A percentile compares a stretch with the other conserved stretches of the same genome.
phyloP scores from a whole-genome alignment of 345 rosid genomes.

The Gynandropsis gynandra region DNA sequence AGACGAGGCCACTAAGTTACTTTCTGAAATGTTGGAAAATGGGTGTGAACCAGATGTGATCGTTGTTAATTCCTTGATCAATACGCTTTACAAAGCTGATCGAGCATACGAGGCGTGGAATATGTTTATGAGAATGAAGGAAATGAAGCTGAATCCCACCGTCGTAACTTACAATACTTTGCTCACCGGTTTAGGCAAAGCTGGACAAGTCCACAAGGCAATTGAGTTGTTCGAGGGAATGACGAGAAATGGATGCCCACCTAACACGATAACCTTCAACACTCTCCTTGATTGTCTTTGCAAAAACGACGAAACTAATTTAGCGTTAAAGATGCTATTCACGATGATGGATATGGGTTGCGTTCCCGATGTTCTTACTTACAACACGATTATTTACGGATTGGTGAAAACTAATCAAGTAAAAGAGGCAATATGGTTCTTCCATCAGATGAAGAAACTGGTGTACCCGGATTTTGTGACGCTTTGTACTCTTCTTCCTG shows the following conservation, averaged over 20 bases:
- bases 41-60: slow-evolving; percentile 73
- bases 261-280: slow-evolving; percentile 76
- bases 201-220: slow-evolving; percentile 53
- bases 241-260: slow-evolving; percentile 49
- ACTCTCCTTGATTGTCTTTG: slow-evolving; percentile 84
- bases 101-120: slow-evolving; percentile 76
- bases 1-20: slow-evolving; percentile 69
- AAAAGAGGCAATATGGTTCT: slow-evolving; percentile 61
- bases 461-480: slow-evolving; percentile 70
- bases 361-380: slow-evolving; percentile 69
- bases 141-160: slow-evolving; percentile 66
- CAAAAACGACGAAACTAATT: slow-evolving; percentile 71
- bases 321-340: slow-evolving; percentile 61
- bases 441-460: slow-evolving; percentile 83
- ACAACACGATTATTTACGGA: slow-evolving; percentile 75
- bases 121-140: slow-evolving; percentile 61
- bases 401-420: slow-evolving; percentile 52
- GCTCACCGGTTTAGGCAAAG: slow-evolving; percentile 70
- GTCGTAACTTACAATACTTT: slow-evolving; percentile 83
- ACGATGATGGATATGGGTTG: slow-evolving; percentile 55
- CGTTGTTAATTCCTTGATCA: slow-evolving; percentile 69
- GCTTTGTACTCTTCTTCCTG: slow-evolving; percentile 80
- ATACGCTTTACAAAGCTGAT: slow-evolving; percentile 64
- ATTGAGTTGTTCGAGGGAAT: slow-evolving; percentile 54
- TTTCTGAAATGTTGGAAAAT: slow-evolving; percentile 62